Percentiles rank a stretch among this genome's conserved stretches.
Evolutionary conservation across 768 basidiomycete genomes (phyloP).

Genomic region (Phlegmacium glaucopus): DNA sequence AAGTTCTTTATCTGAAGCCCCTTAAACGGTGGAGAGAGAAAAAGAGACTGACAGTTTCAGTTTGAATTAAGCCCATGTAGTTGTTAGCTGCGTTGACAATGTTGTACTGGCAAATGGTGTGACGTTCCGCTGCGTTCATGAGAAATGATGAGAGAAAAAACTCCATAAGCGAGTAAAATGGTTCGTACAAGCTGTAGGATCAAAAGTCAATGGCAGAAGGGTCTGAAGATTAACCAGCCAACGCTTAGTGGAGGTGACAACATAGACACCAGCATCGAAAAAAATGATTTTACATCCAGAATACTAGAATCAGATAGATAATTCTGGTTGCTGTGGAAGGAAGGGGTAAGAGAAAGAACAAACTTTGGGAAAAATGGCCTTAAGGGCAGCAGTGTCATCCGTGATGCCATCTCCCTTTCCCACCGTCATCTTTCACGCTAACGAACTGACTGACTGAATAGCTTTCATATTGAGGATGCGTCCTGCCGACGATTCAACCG

Average conservation of each 20-base stretch:
- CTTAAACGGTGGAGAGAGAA: neutral
- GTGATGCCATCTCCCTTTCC: slow-evolving; percentile 68
- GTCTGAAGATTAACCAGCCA: neutral
- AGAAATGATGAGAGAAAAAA: neutral
- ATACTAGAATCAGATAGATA: slow-evolving; percentile 38
- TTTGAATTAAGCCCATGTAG: slow-evolving; percentile 71
- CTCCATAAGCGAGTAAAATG: neutral
- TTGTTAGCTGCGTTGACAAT: slow-evolving; percentile 60
- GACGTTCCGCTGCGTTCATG: slow-evolving; percentile 54
- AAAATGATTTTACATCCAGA: slow-evolving; percentile 77
- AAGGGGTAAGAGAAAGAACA: slow-evolving; percentile 1
- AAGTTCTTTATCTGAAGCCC: neutral
- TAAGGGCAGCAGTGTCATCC: slow-evolving; percentile 72
- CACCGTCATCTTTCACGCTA: slow-evolving; percentile 68
- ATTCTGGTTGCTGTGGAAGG: neutral
- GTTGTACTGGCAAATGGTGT: slow-evolving; percentile 66
- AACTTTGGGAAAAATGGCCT: slow-evolving; percentile 57
- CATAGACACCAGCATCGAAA: slow-evolving; percentile 60
- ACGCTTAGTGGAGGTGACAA: slow-evolving; percentile 19
- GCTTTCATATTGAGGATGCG: slow-evolving; percentile 65
- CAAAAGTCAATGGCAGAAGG: neutral
- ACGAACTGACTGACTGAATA: slow-evolving; percentile 65
- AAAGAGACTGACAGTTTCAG: slow-evolving; percentile 55
- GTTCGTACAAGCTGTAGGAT: slow-evolving; percentile 15
- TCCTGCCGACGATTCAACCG: slow-evolving; percentile 60